Conservation (phyloP, 2,329 filamentous ascomycete species). For the Ophiosphaerella korrae region DNA sequence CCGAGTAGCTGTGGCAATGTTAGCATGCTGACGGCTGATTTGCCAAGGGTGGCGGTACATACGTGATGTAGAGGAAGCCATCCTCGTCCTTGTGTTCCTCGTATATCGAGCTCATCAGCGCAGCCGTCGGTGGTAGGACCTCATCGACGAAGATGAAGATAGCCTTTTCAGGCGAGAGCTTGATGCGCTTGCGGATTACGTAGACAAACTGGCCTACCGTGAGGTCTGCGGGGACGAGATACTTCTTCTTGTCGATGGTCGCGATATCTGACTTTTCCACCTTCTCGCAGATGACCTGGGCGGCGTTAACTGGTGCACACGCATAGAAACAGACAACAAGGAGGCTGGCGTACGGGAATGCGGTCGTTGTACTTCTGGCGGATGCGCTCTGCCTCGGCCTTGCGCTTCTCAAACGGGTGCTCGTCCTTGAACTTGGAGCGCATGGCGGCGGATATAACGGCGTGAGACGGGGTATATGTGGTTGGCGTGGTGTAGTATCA, state of each 20-base stretch:
- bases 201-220: conserved; percentile 99
- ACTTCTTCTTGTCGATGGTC: conserved; percentile 99
- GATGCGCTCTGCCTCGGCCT: conserved; percentile 99
- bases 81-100: conserved; percentile 94
- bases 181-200: conserved; percentile 99
- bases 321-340: conserved; percentile 1
- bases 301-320: conserved; percentile 26
- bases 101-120: conserved; percentile 99
- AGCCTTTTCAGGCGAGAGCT: conserved; percentile 98
- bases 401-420: conserved; percentile 99
- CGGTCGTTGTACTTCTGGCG: conserved; percentile 98
- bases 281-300: conserved; percentile 97
- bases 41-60: conserved; percentile 45
- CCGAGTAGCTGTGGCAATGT: conserved; percentile 71
- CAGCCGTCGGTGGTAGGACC: conserved; percentile 92
- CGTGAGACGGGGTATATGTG: conserved; percentile 15
- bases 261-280: conserved; percentile 99
- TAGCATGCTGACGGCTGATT: conserved; percentile 17
- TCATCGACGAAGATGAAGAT: conserved; percentile 99
- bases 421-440: conserved; percentile 99
- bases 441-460: conserved; percentile 60
- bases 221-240: conserved; percentile 94
- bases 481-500: conserved; percentile 5
- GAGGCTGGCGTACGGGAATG: conserved; percentile 78
- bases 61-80: conserved; percentile 98